These are phyloP conservation scores for Artemisia argyi DNA, from an alignment of 129 eudicot species.

Conservation along the genomic window DNA sequence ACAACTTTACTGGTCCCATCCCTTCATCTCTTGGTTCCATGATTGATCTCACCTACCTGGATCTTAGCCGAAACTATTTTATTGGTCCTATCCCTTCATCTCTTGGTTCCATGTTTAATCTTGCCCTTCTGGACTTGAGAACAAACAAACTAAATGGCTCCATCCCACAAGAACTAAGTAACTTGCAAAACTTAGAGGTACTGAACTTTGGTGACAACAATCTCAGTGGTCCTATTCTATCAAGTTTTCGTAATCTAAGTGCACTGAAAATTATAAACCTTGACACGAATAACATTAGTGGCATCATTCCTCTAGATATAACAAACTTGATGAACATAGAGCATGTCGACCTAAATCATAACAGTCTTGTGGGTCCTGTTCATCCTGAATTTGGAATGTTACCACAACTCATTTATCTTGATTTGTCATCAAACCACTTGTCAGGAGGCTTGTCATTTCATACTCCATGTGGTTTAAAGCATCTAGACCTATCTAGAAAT, in stretches of 20 bases:
- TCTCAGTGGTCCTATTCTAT: conserved; percentile 24
- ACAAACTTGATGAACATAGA: neutral
- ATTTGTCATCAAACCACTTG: conserved; percentile 22
- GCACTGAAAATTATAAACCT: neutral
- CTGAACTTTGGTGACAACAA: conserved; percentile 12
- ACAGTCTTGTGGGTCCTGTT: conserved; percentile 3
- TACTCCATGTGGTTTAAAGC: neutral
- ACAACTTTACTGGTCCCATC: conserved; percentile 15
- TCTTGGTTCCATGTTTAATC: too few relatives aligned
- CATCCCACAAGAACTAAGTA: conserved; percentile 16
- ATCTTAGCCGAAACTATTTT: too few relatives aligned
- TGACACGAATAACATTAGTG: conserved; percentile 17
- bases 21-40: conserved; percentile 19
- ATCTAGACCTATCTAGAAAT: conserved; percentile 23
- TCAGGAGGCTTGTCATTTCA: conserved; percentile 6
- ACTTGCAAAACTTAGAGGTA: neutral
- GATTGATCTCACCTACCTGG: neutral
- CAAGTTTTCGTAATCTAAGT: neutral
- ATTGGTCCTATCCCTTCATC: too few relatives aligned
- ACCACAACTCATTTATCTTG: neutral
- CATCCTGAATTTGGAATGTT: neutral
- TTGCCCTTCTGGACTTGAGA: conserved; percentile 1
- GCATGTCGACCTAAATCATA: conserved; percentile 15
- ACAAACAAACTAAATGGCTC: conserved; percentile 2
- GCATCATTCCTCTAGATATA: conserved; percentile 18